These are phyloP conservation scores for Capsicum chinense DNA, from an alignment of 257 asterid genomes.

Conservation along the genomic window DNA sequence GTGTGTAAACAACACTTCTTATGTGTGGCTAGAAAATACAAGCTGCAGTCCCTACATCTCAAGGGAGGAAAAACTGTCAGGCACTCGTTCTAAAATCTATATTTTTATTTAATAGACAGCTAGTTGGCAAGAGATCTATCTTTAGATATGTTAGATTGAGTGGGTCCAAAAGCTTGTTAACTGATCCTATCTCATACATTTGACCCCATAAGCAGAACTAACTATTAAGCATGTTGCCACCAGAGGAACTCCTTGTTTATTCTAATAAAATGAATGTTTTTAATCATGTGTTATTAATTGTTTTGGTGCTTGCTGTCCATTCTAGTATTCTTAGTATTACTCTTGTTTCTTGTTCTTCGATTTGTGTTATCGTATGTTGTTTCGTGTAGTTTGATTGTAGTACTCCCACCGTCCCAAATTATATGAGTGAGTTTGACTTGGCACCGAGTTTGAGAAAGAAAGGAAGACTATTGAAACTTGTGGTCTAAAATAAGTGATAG, in stretches of 20 bases:
- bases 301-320: constrained; percentile 7
- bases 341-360: too few species aligned
- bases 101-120: background rate
- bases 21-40: background rate
- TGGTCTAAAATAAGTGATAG: too few species aligned
- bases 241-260: background rate
- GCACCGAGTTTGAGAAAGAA: too few species aligned
- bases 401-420: too few species aligned
- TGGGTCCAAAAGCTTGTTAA: constrained; percentile 16
- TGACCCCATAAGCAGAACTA: background rate
- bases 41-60: background rate
- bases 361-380: too few species aligned
- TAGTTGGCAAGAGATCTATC: background rate
- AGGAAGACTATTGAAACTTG: too few species aligned
- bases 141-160: constrained; percentile 4
- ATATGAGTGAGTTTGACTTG: too few species aligned
- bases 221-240: background rate
- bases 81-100: background rate
- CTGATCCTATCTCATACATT: constrained; percentile 1
- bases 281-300: background rate
- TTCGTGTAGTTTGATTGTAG: too few species aligned
- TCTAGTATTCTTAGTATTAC: too few species aligned
- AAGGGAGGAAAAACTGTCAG: background rate
- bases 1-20: background rate
- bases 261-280: background rate